These are phyloP conservation scores for Metschnikowia lunata DNA, from an alignment of 805 yeast species.

Conservation along the genomic window DNA sequence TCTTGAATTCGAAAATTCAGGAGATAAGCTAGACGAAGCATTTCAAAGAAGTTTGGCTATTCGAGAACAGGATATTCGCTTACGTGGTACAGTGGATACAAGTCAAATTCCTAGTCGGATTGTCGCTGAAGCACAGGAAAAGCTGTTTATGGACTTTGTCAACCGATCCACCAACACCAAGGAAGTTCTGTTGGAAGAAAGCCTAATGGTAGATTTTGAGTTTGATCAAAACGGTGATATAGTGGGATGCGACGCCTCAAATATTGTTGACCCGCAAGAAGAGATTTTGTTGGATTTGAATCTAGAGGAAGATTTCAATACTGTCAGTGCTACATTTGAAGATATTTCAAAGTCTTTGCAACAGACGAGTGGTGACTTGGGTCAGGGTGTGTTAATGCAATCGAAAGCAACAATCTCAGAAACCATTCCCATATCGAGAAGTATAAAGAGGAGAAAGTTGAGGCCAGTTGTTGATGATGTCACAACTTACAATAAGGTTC, in stretches of 20 bases:
- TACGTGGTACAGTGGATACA: neutral
- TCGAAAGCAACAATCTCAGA: constrained; percentile 1
- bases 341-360: constrained; percentile 9
- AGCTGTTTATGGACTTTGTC: constrained; percentile 17
- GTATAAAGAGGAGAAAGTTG: constrained; percentile 3
- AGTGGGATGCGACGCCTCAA: neutral
- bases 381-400: constrained; percentile 5
- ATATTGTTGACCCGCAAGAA: neutral
- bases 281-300: constrained; percentile 10
- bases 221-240: constrained; percentile 23
- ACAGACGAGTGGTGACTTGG: constrained; percentile 7
- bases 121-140: constrained; percentile 6
- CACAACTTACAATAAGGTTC: neutral
- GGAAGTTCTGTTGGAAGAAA: constrained; percentile 9
- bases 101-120: neutral
- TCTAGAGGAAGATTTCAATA: constrained; percentile 12
- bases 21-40: neutral
- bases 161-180: constrained; percentile 11
- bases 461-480: constrained; percentile 4
- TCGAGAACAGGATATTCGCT: neutral
- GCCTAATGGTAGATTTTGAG: constrained; percentile 18
- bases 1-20: neutral
- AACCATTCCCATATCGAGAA: neutral
- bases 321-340: constrained; percentile 7
- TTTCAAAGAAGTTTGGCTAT: constrained; percentile 1